These are phyloP conservation scores for Penicillium vulpinum DNA, from an alignment of 2,329 filamentous ascomycete genomes.

Conservation along the genomic window DNA sequence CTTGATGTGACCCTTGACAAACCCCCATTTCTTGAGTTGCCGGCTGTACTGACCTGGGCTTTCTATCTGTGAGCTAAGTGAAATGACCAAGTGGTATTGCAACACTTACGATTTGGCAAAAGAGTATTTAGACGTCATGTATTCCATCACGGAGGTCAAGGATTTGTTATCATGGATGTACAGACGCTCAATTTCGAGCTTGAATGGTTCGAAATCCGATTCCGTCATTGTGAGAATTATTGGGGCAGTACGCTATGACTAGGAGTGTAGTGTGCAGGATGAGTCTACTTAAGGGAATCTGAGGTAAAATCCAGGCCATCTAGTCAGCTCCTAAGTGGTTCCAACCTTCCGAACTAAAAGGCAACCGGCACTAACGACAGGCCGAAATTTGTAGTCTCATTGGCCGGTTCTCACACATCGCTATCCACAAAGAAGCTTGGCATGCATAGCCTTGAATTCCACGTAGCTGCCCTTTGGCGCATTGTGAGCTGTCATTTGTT, in stretches of 20 bases:
- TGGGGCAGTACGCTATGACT: not conserved
- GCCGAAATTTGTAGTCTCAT: too few species aligned
- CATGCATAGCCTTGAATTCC: too few species aligned
- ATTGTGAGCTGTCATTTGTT: too few species aligned
- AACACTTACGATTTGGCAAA: conserved; percentile 13
- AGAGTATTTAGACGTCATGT: conserved; percentile 15
- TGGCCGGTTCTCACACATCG: too few species aligned
- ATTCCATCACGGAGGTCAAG: conserved; percentile 10
- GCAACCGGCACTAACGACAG: too few species aligned
- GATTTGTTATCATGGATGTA: conserved; percentile 15
- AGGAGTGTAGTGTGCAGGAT: not conserved
- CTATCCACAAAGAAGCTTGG: too few species aligned
- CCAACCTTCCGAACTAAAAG: too few species aligned
- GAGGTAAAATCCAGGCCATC: too few species aligned
- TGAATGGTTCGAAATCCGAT: conserved; percentile 13
- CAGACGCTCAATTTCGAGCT: conserved; percentile 17
- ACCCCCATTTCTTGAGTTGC: conserved; percentile 1
- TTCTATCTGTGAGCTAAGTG: not conserved
- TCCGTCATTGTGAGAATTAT: conserved; percentile 9
- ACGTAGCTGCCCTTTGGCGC: too few species aligned
- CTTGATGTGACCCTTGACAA: not conserved
- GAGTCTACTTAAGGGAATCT: not conserved
- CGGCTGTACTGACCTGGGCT: not conserved
- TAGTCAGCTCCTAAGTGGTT: too few species aligned
- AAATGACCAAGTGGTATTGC: not conserved